Percentiles rank a stretch among this genome's conserved stretches.
Evolutionary conservation across 768 basidiomycete genomes (phyloP).

Genomic region (Russula vinacea): DNA sequence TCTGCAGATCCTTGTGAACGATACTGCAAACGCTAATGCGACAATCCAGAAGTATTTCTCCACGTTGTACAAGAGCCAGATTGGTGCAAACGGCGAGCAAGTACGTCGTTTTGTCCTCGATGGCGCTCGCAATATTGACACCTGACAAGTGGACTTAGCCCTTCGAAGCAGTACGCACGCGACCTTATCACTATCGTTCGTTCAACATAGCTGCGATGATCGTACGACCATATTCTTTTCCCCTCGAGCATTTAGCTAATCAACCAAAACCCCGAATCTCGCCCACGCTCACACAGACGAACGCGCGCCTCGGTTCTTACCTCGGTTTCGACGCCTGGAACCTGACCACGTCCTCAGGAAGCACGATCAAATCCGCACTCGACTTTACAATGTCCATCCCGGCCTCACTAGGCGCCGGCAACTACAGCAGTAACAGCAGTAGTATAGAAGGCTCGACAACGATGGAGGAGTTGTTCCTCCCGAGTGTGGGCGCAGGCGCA

Average conservation of each 20-base stretch:
- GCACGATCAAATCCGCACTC: constrained; percentile 36
- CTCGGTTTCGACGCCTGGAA: constrained; percentile 35
- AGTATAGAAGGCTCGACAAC: not conserved
- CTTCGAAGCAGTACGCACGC: constrained; percentile 35
- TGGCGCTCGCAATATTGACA: not conserved
- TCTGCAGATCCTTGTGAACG: constrained; percentile 35
- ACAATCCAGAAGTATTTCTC: constrained; percentile 34
- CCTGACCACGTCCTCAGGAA: constrained; percentile 29
- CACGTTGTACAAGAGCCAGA: constrained; percentile 33
- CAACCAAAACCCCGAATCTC: not conserved
- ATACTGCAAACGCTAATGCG: constrained; percentile 33
- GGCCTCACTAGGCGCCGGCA: not conserved
- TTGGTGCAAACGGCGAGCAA: constrained; percentile 35
- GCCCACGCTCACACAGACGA: constrained; percentile 20
- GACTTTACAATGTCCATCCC: constrained; percentile 35
- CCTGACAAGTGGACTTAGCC: constrained; percentile 30
- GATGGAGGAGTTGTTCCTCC: constrained; percentile 26
- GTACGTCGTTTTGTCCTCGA: constrained; percentile 1
- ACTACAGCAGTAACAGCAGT: not conserved
- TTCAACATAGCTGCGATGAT: constrained; percentile 39
- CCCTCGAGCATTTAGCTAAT: not conserved
- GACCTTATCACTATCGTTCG: constrained; percentile 37
- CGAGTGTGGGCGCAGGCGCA: constrained; percentile 33
- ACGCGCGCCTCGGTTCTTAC: constrained; percentile 34
- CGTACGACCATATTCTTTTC: constrained; percentile 22